Evolutionary conservation across 1,284 basidiomycete genomes (phyloP), one percentile per base, ranked within the genome.

Genomic region (Apiotrichum laibachii): DNA sequence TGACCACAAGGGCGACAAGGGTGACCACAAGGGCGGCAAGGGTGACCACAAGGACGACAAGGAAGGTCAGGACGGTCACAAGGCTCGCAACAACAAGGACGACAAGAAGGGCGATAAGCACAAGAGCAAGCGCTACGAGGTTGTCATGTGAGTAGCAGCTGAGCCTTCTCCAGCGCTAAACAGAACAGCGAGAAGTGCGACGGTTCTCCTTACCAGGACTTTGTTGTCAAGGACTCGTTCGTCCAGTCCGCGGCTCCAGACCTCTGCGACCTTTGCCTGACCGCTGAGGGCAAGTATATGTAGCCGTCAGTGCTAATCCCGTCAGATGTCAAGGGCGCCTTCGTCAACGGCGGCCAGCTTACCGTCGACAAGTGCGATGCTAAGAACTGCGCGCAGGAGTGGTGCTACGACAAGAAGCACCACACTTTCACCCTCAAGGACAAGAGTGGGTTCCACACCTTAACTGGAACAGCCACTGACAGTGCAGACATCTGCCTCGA

Each of bases 401-500:
- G 16, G 42, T 43, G n/a, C n/a, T 43, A 43, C 42, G 18, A 43
- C n/a, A 8, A 43, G n/a, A 7, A 43, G n/a, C 7, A 43, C 42
- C 13, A 40, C 13, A 43, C 42, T n/a, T 19, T 43, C 42, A 19
- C 42, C 42, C 13, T 43, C 42, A 43, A 43, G 42, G 42, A 43
- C 42, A n/a, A n/a, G n/a, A n/a, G n/a, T n/a, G n/a, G n/a, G n/a
- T n/a, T n/a, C n/a, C n/a, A n/a, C n/a, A n/a, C n/a, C 35, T 13
- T 37, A 8, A 8, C 35, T 8, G 13, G 9, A 13, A 13, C n/a
- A n/a, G n/a, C n/a, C n/a, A n/a, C 39, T 40, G 39, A 40, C 39
- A 40, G 10, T 40, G 35, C 42, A 43, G 42, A 43, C 31, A 5
- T 35, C 33, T 49, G 47, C 33, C 47, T 52, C 40, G 50, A 52